phyloP scores from a whole-genome alignment of 1,284 basidiomycete species.

The Naganishia cerealis region DNA sequence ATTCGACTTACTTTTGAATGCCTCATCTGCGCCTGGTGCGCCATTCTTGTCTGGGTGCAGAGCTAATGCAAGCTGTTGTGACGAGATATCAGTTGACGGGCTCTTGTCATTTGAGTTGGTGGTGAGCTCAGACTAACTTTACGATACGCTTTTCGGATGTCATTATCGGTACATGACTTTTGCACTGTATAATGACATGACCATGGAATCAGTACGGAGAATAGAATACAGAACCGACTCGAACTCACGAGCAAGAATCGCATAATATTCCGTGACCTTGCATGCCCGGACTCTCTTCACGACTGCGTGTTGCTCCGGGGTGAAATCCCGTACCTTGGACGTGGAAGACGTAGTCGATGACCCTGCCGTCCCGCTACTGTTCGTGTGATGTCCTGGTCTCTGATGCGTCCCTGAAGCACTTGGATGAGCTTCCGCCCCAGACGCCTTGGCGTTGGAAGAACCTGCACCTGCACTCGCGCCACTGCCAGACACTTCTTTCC shows the following conservation, averaged over 20 bases:
- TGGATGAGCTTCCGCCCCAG: conserved; percentile 50
- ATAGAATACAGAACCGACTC: neutral
- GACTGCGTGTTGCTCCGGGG: conserved; percentile 76
- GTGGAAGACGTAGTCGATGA: conserved; percentile 25
- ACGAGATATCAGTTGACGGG: conserved; percentile 20
- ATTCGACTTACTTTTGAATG: conserved; percentile 81
- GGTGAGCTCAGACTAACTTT: conserved; percentile 66
- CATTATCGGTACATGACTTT: conserved; percentile 79
- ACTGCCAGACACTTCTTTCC: conserved; percentile 41
- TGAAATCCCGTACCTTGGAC: conserved; percentile 74
- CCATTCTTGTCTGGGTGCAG: conserved; percentile 97
- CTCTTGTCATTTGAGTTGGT: neutral
- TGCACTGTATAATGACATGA: conserved; percentile 58
- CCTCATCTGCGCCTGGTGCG: conserved; percentile 96
- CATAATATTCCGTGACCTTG: conserved; percentile 88
- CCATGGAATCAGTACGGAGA: neutral
- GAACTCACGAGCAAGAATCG: conserved; percentile 67
- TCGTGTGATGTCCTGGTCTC: conserved; percentile 41
- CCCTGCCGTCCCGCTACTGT: conserved; percentile 21
- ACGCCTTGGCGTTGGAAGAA: conserved; percentile 39
- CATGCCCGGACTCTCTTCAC: conserved; percentile 85
- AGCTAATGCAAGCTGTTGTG: conserved; percentile 75
- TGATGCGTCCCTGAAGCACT: conserved; percentile 48
- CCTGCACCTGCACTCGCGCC: conserved; percentile 42
- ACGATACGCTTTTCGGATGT: conserved; percentile 95